Conservation (phyloP, 139 green algal species). For the Ettlia oleoabundans region DNA sequence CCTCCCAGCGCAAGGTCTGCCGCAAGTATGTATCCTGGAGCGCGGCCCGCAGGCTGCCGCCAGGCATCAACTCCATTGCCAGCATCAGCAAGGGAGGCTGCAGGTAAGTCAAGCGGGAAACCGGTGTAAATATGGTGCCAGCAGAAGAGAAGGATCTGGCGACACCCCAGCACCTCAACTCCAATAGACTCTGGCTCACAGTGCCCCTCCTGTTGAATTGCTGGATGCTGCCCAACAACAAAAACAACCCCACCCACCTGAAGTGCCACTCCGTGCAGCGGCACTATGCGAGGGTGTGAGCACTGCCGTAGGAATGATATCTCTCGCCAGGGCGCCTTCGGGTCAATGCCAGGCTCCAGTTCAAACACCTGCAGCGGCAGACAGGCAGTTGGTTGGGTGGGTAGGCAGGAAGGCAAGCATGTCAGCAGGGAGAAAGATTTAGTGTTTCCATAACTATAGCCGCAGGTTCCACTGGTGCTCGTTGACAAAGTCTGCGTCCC, state of each 20-base stretch:
- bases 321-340: neutral
- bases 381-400: neutral
- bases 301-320: neutral
- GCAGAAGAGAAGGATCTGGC: too few species aligned
- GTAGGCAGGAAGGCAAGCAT: neutral
- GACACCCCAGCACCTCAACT: too few species aligned
- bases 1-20: neutral
- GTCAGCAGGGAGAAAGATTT: neutral
- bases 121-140: too few species aligned
- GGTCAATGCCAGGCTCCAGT: neutral
- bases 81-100: too few species aligned
- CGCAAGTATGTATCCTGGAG: neutral
- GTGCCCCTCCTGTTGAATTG: too few species aligned
- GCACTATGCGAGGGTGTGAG: neutral
- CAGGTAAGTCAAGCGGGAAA: too few species aligned
- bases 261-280: neutral
- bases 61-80: conserved; percentile 6
- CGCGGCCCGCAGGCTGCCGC: conserved; percentile 1
- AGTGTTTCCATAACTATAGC: too few species aligned
- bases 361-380: conserved; percentile 1
- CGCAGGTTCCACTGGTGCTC: too few species aligned
- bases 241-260: too few species aligned
- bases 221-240: too few species aligned
- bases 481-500: too few species aligned
- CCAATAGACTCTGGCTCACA: too few species aligned